Evolutionary conservation across 75 land plant species (phyloP).

Genomic region (Sequoiadendron giganteum): DNA sequence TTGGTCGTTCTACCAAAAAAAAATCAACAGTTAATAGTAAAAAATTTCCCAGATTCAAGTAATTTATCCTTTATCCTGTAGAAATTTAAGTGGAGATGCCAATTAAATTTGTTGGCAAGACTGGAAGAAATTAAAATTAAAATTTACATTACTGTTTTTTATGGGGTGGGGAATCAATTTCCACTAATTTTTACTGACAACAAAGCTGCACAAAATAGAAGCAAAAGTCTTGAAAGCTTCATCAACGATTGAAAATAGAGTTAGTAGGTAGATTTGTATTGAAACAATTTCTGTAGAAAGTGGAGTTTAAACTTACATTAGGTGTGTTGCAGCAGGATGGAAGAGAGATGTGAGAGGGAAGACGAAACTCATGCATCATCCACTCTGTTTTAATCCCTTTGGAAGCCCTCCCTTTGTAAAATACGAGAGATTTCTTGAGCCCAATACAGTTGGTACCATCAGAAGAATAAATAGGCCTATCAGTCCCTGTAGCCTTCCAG

Average conservation of each 20-base stretch:
- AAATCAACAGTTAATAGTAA: too few relatives aligned
- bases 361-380: constrained; percentile 81
- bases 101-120: too few relatives aligned
- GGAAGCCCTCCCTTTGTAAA: constrained; percentile 69
- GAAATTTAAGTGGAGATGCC: too few relatives aligned
- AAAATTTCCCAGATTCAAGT: too few relatives aligned
- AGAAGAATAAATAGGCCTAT: constrained; percentile 57
- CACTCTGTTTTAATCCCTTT: constrained; percentile 75
- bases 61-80: too few relatives aligned
- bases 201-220: too few relatives aligned
- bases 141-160: too few relatives aligned
- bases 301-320: constrained; percentile 32
- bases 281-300: not conserved
- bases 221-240: not conserved
- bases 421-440: constrained; percentile 72
- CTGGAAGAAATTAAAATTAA: too few relatives aligned
- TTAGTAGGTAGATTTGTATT: not conserved
- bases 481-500: constrained; percentile 85
- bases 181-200: too few relatives aligned
- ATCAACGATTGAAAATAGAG: not conserved
- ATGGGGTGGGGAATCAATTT: too few relatives aligned
- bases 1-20: too few relatives aligned
- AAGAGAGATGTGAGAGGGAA: constrained; percentile 39
- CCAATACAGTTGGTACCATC: constrained; percentile 63
- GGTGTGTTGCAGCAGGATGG: constrained; percentile 20